Evolutionary conservation across 345 rosid genomes (phyloP), one percentile per base, ranked within the genome.

Genomic region (Eutrema japonicum): DNA sequence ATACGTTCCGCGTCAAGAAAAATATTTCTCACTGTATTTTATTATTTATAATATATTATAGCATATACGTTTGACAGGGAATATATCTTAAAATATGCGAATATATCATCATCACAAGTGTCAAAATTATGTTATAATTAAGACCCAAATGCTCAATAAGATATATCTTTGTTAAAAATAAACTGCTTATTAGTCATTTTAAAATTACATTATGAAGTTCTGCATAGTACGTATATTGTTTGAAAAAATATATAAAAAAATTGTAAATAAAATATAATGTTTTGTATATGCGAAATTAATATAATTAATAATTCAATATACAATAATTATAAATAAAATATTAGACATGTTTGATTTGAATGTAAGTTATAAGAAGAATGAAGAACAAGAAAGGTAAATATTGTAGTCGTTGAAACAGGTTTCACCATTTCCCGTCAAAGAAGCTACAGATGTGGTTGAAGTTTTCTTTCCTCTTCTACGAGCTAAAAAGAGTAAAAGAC

Each of bases 371-470:
- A 33, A 68, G 32, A 67, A 67, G 63, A 75, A 68, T 75, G 69
- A 52, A 68, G 70, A 69, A 62, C 6, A 69, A 63, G 46, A 76
- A 76, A 55, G 46, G 29, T 29, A 51, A 67, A 38, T 13, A 45
- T 9, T 30, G 10, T 55, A 64, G 75, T 76, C 71, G 10, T 40
- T 70, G 66, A 76, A 76, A 55, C 52, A 50, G 30, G 40, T 76
- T 69, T 70, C 75, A 76, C 79, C 76, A 70, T 76, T 40, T 70
- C 79, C 75, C 79, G 76, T 76, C 79, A 76, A 76, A 76, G 40
- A 41, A 76, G 79, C 70, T 62, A 75, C n/a, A 43, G 3, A 53
- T 12, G 43, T 56, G 11, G 61, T 68, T 70, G 79, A 70, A 65
- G 40, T 55, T 55, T 70, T 13, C 30, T 55, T 29, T 64, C 38